A percentile compares a stretch with the other conserved stretches of the same genome.
These are phyloP conservation scores for Schizothecium vesticola DNA, from an alignment of 495 filamentous ascomycete genomes.

Conservation along the genomic window DNA sequence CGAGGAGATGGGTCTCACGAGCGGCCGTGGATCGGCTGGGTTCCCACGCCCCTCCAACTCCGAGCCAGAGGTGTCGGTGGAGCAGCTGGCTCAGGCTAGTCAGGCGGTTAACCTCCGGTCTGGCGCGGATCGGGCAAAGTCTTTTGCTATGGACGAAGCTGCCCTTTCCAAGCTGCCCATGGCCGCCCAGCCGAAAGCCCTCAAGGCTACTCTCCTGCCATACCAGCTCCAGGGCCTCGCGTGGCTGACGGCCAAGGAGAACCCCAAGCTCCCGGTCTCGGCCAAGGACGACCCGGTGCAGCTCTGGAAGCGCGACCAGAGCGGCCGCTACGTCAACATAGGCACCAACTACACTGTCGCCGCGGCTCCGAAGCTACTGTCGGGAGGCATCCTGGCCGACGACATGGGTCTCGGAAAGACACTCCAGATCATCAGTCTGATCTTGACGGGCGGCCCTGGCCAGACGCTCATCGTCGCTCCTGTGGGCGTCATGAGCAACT, in stretches of 20 bases:
- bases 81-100: constrained; percentile 62
- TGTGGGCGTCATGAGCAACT: constrained; percentile 88
- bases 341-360: constrained; percentile 66
- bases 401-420: constrained; percentile 97
- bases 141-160: constrained; percentile 67
- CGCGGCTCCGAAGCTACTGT: constrained; percentile 55
- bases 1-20: constrained; percentile 30
- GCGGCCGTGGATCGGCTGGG: constrained; percentile 28
- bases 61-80: constrained; percentile 43
- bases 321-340: constrained; percentile 61
- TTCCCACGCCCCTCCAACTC: constrained; percentile 21
- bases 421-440: constrained; percentile 76
- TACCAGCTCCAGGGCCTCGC: constrained; percentile 82
- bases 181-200: constrained; percentile 57
- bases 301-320: constrained; percentile 63
- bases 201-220: constrained; percentile 65
- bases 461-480: constrained; percentile 79
- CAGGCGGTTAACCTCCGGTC: constrained; percentile 51
- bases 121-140: constrained; percentile 60
- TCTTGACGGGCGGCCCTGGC: constrained; percentile 56
- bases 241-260: constrained; percentile 78
- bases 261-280: constrained; percentile 53
- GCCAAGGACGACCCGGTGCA: constrained; percentile 64
- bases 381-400: constrained; percentile 83
- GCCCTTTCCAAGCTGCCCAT: constrained; percentile 68